These are phyloP conservation scores for Pseudozyma tsukubaensis DNA, from an alignment of 1,284 basidiomycete species.

Conservation along the genomic window DNA sequence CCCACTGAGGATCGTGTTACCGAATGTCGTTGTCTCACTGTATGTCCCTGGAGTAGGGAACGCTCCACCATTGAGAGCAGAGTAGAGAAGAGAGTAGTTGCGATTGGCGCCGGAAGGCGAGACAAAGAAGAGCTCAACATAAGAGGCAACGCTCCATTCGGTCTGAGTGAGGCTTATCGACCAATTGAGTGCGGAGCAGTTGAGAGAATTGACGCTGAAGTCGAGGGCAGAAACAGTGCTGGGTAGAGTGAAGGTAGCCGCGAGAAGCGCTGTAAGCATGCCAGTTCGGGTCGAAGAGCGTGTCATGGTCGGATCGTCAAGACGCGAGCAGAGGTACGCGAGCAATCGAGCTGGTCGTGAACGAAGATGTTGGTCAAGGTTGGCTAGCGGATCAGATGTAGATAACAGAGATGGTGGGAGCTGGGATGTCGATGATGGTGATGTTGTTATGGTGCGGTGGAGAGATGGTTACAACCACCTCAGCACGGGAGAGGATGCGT, in stretches of 20 bases:
- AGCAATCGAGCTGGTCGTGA: no score
- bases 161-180: conserved; percentile 10
- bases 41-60: conserved; percentile 19
- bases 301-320: no score
- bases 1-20: conserved; percentile 8
- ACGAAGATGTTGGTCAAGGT: no score
- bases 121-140: conserved; percentile 28
- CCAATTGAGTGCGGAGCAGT: conserved; percentile 27
- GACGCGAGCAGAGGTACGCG: no score
- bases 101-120: conserved; percentile 1
- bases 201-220: conserved; percentile 18
- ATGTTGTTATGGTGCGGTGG: not conserved
- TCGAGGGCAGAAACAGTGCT: conserved; percentile 10
- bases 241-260: not conserved
- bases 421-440: not conserved
- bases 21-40: conserved; percentile 12
- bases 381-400: no score
- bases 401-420: no score
- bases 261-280: conserved; percentile 4
- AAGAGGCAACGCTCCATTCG: conserved; percentile 31
- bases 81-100: conserved; percentile 35
- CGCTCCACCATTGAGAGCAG: conserved; percentile 3
- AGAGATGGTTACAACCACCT: not conserved
- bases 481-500: not conserved
- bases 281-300: not conserved